Percentiles rank a stretch among this genome's conserved stretches.
Conservation (phyloP, 2,329 filamentous ascomycete species). For the Ophidiomyces ophidiicola region DNA sequence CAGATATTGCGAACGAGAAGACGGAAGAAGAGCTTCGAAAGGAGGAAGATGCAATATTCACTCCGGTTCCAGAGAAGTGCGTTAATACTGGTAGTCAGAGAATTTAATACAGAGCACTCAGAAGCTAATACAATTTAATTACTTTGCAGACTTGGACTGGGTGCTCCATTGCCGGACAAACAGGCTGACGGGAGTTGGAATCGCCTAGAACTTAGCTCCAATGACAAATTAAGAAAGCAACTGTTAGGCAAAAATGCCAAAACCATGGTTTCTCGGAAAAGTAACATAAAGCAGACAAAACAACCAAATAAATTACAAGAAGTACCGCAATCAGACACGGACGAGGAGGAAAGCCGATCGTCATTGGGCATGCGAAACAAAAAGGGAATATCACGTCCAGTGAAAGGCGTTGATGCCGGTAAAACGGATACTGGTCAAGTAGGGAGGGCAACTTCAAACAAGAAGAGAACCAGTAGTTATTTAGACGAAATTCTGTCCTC, state of each 20-base stretch:
- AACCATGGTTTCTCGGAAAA: constrained; percentile 16
- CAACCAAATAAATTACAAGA: neutral
- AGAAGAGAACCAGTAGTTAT: constrained; percentile 26
- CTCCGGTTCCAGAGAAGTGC: constrained; percentile 43
- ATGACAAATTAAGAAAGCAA: constrained; percentile 36
- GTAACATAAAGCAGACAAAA: constrained; percentile 19
- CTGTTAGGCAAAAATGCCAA: constrained; percentile 34
- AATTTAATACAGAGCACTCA: neutral
- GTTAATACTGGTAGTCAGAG: constrained; percentile 13
- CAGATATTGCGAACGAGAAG: constrained; percentile 29
- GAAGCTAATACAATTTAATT: constrained; percentile 9
- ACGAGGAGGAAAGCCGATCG: constrained; percentile 33
- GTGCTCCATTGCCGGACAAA: constrained; percentile 34
- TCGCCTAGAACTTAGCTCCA: constrained; percentile 30
- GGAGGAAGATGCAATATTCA: constrained; percentile 45
- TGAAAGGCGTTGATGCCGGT: constrained; percentile 3
- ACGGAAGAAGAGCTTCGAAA: constrained; percentile 36
- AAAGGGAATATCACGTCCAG: constrained; percentile 15
- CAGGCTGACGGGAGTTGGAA: constrained; percentile 31
- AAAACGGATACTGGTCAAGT: neutral
- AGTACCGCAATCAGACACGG: neutral
- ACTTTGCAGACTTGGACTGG: constrained; percentile 35
- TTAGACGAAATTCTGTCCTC: constrained; percentile 43
- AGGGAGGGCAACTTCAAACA: neutral
- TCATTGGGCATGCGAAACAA: constrained; percentile 26